A percentile compares a stretch with the other conserved stretches of the same genome.
Conservation (phyloP, 345 rosid genomes). For the Citrus hindsii region DNA sequence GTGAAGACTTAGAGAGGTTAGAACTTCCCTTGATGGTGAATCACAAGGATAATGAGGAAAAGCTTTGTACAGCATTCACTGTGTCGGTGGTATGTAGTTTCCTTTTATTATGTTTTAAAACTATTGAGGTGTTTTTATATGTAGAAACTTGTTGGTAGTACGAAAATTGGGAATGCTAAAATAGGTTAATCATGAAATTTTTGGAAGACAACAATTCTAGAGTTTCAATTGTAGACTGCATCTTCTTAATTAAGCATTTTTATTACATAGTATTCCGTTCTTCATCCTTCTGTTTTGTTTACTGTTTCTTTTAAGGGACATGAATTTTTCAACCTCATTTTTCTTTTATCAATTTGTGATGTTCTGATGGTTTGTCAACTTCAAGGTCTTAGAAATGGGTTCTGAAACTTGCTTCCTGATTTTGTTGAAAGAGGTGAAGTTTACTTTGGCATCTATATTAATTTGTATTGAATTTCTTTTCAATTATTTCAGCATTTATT, state of each 20-base stretch:
- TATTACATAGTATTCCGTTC: no score
- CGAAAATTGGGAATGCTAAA: no score
- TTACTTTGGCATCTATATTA: background rate
- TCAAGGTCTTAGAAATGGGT: background rate
- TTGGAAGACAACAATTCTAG: background rate
- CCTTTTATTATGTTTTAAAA: no score
- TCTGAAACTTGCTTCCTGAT: background rate
- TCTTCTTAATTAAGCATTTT: background rate
- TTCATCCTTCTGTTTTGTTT: background rate
- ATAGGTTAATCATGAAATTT: no score
- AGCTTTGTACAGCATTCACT: slow-evolving; percentile 78
- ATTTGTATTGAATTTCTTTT: background rate
- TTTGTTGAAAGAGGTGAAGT: background rate
- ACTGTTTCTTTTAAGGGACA: background rate
- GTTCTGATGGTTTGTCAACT: background rate
- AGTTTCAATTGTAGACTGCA: background rate
- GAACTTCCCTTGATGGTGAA: slow-evolving; percentile 87
- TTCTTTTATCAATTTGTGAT: background rate
- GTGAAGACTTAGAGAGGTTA: slow-evolving; percentile 72
- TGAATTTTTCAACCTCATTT: background rate
- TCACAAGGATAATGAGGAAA: slow-evolving; percentile 80
- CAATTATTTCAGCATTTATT: background rate
- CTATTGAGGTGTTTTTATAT: background rate
- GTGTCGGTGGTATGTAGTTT: slow-evolving; percentile 67
- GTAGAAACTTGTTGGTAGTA: background rate